These are phyloP conservation scores for Populus alba DNA, from an alignment of 345 rosid genomes.

Conservation along the genomic window DNA sequence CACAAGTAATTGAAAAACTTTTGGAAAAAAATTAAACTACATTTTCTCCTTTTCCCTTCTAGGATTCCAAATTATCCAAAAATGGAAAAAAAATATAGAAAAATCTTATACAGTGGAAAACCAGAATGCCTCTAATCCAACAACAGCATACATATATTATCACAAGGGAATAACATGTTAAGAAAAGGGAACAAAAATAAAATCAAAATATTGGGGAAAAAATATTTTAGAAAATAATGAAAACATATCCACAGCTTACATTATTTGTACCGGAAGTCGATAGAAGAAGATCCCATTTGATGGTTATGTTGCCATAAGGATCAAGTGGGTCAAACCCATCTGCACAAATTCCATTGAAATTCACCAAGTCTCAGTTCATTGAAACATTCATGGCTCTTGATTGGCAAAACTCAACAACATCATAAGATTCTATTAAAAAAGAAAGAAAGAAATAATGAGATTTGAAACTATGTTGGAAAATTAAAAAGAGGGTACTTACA, in stretches of 20 bases:
- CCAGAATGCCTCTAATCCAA: no score
- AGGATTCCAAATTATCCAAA: no score
- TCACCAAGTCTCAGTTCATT: background rate
- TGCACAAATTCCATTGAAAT: slow-evolving; percentile 16
- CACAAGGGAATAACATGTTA: background rate
- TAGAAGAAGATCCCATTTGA: slow-evolving; percentile 78
- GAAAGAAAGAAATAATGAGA: background rate
- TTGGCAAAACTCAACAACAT: no score
- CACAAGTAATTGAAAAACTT: no score
- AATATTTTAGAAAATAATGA: background rate
- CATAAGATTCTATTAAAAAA: background rate
- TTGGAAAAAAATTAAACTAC: no score
- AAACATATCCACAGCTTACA: slow-evolving; percentile 33
- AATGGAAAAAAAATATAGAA: no score
- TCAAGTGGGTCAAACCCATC: slow-evolving; percentile 87
- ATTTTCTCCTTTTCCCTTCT: no score
- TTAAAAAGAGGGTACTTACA: slow-evolving; percentile 31
- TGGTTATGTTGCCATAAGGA: slow-evolving; percentile 64
- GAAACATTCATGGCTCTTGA: no score
- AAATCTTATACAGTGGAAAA: no score
- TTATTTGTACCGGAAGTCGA: slow-evolving; percentile 28
- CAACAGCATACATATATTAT: no score
- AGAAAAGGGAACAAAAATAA: background rate
- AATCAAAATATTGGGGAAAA: no score
- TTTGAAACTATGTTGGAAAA: no score